Conservation (phyloP, 371 early-diverging fungal species). For the Rhizomucor pusillus region DNA sequence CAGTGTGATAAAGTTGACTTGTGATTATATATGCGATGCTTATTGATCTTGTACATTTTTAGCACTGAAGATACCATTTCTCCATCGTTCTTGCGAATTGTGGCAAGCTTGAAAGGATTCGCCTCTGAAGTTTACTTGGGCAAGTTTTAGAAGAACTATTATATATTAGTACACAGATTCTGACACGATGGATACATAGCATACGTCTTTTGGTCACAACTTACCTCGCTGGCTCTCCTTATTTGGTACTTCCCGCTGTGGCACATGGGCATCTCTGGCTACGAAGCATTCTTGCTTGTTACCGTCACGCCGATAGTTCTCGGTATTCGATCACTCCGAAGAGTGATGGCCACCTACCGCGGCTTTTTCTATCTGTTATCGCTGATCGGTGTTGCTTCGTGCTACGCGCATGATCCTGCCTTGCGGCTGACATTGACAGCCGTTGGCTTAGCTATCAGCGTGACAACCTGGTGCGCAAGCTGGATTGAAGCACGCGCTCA, state of each 20-base stretch:
- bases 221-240: conserved; percentile 69
- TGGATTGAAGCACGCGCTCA: conserved; percentile 56
- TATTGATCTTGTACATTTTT: conserved; percentile 1
- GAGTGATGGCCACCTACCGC: conserved; percentile 52
- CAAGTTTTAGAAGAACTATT: conserved; percentile 16
- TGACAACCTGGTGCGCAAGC: conserved; percentile 57
- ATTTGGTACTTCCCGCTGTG: conserved; percentile 85
- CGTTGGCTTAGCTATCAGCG: conserved; percentile 54
- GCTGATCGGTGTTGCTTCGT: conserved; percentile 64
- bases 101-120: conserved; percentile 31
- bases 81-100: conserved; percentile 25
- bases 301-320: conserved; percentile 62
- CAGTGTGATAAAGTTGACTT: no score
- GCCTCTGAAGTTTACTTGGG: conserved; percentile 58
- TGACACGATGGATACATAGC: not conserved
- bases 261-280: conserved; percentile 85
- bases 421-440: conserved; percentile 62
- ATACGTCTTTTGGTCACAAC: conserved; percentile 60
- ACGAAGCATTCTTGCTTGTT: conserved; percentile 70
- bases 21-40: no score
- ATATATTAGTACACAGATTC: no score
- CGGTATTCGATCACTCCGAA: conserved; percentile 59
- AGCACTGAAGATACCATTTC: conserved; percentile 41
- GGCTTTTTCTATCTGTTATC: conserved; percentile 59
- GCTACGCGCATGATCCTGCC: conserved; percentile 54